Percentiles rank a stretch among this genome's conserved stretches.
These are phyloP conservation scores for Rhododendron vialii DNA, from an alignment of 148 eudicot species.

Conservation along the genomic window DNA sequence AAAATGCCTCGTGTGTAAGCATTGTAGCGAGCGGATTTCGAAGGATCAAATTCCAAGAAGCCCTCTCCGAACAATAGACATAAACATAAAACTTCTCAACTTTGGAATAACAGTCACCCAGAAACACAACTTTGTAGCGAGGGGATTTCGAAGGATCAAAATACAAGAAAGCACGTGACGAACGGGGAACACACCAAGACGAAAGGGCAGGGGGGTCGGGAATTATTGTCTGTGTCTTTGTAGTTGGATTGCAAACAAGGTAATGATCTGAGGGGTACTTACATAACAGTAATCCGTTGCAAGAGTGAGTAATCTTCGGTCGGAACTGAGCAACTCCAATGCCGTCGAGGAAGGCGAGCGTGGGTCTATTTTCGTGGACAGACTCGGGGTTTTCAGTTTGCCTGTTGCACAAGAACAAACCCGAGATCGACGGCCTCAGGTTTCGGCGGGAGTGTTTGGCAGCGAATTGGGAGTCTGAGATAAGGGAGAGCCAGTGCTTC, in stretches of 20 bases:
- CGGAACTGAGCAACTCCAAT: background rate
- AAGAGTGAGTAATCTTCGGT: background rate
- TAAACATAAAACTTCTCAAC: too few species aligned
- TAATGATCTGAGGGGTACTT: too few species aligned
- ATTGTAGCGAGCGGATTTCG: too few species aligned
- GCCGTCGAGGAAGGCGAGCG: background rate
- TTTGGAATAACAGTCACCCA: background rate
- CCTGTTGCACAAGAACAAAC: background rate
- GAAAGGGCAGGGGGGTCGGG: too few species aligned
- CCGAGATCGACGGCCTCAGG: background rate
- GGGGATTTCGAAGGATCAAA: background rate
- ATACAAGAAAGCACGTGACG: background rate
- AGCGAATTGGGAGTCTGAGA: background rate
- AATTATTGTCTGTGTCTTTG: background rate
- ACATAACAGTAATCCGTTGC: background rate
- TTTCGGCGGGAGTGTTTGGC: background rate
- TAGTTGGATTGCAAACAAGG: background rate
- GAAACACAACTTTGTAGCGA: background rate
- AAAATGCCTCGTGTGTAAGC: background rate
- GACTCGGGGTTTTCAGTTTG: too few species aligned
- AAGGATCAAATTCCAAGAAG: too few species aligned
- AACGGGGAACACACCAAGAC: too few species aligned
- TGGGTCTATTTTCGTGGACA: background rate
- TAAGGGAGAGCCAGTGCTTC: background rate
- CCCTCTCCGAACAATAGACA: too few species aligned